Evolutionary conservation across 2,329 filamentous ascomycete genomes (phyloP), one percentile per base, ranked within the genome.

Genomic region (Ascochyta viciae-villosae): DNA sequence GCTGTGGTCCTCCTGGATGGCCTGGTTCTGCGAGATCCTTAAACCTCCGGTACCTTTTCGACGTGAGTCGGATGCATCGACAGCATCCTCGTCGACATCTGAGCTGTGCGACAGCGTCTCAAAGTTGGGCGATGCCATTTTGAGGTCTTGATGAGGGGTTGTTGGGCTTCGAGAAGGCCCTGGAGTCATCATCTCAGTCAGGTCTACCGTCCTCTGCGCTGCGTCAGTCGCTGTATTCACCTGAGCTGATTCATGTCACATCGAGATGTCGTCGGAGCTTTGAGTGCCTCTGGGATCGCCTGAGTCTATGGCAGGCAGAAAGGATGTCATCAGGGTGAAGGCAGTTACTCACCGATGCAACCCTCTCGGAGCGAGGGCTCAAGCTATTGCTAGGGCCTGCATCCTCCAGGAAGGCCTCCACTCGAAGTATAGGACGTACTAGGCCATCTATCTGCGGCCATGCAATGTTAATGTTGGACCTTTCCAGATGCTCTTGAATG

Each of bases 351-450:
- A 72, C 69, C 58, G 71, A 72, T 31, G 67, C 67, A 33, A 73
- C 58, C 37, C 55, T 63, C 34, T 68, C 62, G 16, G 71, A 67
- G 35, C 57, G 63, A 27, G 46, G 46, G 44, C 40, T 54, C n/a
- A 43, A 39, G 29, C 31, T 35, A 45, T 50, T 63, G 10, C 35
- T 45, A 13, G 48, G 58, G 24, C 53, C 52, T 34, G 60, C 64
- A 54, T 74, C 70, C 45, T 74, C 69, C 10, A 74, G 54, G 35
- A 72, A 74, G 24, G 71, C 69, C 41, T 74, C 71, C 16, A 74
- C 47, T 5, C 71, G 66, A 10, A 74, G 56, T 15, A 71, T 61
- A 3, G 70, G 70, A 24, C 58, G 65, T 22, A 55, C 56, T 7
- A 72, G 51, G 13, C 44, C 54, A 27, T 66, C 63, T 23, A 67